phyloP scores from a whole-genome alignment of 1,284 basidiomycete species.

The Malassezia globosa region DNA sequence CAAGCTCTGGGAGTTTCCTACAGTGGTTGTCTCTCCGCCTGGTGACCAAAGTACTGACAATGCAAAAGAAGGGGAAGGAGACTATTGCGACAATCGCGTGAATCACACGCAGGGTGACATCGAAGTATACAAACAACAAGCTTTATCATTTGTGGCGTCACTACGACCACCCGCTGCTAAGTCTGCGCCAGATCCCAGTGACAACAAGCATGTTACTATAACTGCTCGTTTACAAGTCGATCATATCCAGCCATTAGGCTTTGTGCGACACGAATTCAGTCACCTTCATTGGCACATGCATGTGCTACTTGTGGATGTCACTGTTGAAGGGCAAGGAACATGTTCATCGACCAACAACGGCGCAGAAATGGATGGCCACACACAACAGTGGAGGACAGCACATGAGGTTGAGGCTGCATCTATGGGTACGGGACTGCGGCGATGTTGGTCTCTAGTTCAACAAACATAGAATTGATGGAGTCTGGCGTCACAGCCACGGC shows the following conservation, averaged over 20 bases:
- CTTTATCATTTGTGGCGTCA: background rate
- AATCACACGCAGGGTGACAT: background rate
- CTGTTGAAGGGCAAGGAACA: no score
- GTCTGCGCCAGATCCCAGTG: background rate
- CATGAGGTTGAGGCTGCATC: conserved; percentile 1
- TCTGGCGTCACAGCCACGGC: no score
- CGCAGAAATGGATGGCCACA: background rate
- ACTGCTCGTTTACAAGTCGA: background rate
- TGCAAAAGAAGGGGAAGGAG: no score
- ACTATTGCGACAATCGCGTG: no score
- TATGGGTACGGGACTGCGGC: conserved; percentile 14
- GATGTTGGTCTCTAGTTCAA: conserved; percentile 9
- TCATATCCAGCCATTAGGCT: background rate
- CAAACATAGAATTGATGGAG: no score
- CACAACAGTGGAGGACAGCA: background rate
- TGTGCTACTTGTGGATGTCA: conserved; percentile 5
- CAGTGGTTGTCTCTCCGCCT: background rate
- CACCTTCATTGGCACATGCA: conserved; percentile 16
- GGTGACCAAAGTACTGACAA: background rate
- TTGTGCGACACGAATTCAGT: conserved; percentile 12
- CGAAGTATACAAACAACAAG: background rate
- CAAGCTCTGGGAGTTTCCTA: conserved; percentile 42
- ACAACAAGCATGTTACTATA: background rate
- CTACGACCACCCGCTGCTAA: background rate
- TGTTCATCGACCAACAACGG: no score